Evolutionary conservation across 2,329 filamentous ascomycete genomes (phyloP).

Genomic region (Ophiostoma populinum): DNA sequence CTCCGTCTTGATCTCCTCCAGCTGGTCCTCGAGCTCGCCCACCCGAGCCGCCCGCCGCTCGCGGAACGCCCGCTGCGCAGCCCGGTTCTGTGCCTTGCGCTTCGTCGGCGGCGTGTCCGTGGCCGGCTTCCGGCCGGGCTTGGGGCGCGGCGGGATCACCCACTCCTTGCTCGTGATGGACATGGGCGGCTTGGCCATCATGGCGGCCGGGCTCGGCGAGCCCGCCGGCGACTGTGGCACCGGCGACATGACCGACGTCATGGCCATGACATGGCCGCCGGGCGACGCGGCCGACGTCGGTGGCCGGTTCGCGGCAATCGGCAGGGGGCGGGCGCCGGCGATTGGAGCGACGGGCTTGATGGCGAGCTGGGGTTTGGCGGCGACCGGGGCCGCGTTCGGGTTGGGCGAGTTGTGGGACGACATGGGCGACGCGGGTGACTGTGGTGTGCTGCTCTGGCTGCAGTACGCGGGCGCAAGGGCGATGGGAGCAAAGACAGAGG

Average conservation of each 20-base stretch:
- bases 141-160: constrained; percentile 68
- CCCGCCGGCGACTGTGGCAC: constrained; percentile 21
- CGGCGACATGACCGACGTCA: constrained; percentile 30
- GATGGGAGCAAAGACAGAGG: background rate
- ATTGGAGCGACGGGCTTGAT: constrained; percentile 9
- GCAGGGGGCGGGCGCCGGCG: constrained; percentile 13
- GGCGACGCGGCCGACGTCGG: constrained; percentile 2
- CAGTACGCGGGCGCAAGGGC: constrained; percentile 3
- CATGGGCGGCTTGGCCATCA: constrained; percentile 22
- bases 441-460: constrained; percentile 8
- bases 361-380: constrained; percentile 9
- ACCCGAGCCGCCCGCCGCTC: constrained; percentile 76
- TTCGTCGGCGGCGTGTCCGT: constrained; percentile 87
- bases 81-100: constrained; percentile 85
- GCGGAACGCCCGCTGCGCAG: constrained; percentile 78
- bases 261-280: constrained; percentile 26
- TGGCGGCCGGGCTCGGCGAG: constrained; percentile 10
- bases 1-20: constrained; percentile 41
- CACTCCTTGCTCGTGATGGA: constrained; percentile 69
- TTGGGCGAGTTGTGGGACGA: constrained; percentile 8
- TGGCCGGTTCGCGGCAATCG: constrained; percentile 9
- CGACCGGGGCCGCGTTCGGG: constrained; percentile 3
- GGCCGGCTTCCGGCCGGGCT: constrained; percentile 84
- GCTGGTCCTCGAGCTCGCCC: constrained; percentile 52
- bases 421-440: constrained; percentile 10